Evolutionary conservation across 1,139 yeast genomes (phyloP), one percentile per base, ranked within the genome.

Genomic region (Taiozyma sp.): DNA sequence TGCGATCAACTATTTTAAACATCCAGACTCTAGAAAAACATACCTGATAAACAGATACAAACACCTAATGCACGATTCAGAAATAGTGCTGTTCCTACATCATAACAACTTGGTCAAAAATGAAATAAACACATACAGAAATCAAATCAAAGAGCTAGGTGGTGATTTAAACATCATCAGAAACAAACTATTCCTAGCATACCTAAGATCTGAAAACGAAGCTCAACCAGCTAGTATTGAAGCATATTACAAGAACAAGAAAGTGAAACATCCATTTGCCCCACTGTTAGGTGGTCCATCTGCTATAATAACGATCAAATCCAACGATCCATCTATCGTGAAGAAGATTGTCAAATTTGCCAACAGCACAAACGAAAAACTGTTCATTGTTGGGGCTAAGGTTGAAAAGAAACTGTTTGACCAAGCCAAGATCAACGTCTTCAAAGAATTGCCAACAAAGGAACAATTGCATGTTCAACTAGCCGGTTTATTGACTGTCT

Each of bases 361-460:
- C 51, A 85, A 81, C 59, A 65, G 60, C 22, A 79, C 86, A 45
- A 82, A 81, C 61, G 97, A 89, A 62, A 83, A 81, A 63, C 71
- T 93, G 60, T 80, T 89, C 56, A 70, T 93, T 45, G 77, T 93
- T 53, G 99, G 98, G 44, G 98, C 96, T 39, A 80, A 82, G 60
- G 75, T 93, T 39, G 95, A 88, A 56, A 74, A 77, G 21, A 73
- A 77, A 13, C 72, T 81, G 16, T 76, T 77, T 62, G 79, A 82
- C 59, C 61, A 80, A 41, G 71, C 70, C 2, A 76, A 82, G 49
- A 71, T 93, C 49, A 73, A 80, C 50, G 61, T 72, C 53, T 88
- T 88, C 72, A 87, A 88, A 71, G 79, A 77, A 39, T 76, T 91
- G 63, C 95, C 96, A 43, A 70, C 83, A 6, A 74, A 84, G 65